Evolutionary conservation across 1,284 basidiomycete species (phyloP).

Genomic region (Ceratobasidium sp.): DNA sequence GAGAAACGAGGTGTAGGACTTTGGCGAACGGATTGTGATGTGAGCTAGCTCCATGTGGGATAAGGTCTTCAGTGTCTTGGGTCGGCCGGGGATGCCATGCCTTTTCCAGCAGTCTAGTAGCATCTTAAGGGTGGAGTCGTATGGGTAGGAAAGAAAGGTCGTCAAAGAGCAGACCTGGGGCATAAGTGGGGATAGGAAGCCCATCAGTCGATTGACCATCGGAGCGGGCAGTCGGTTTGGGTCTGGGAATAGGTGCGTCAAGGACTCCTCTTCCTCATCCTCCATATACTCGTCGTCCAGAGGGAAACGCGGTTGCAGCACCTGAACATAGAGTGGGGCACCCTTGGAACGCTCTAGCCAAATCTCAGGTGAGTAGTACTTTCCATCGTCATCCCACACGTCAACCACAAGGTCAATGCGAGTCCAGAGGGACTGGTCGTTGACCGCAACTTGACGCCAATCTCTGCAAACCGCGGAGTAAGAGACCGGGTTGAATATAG

Average conservation of each 20-base stretch:
- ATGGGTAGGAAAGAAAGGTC: not conserved
- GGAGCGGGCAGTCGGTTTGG: not conserved
- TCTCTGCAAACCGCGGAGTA: not conserved
- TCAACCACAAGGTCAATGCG: conserved; percentile 3
- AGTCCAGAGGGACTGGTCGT: not conserved
- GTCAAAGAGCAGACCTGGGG: not conserved
- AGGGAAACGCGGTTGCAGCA: not conserved
- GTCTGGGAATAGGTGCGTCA: too few species aligned
- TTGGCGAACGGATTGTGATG: not conserved
- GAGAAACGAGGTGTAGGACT: not conserved
- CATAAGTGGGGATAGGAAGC: not conserved
- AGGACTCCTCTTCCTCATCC: not conserved
- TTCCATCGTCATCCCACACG: not conserved
- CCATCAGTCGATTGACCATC: not conserved
- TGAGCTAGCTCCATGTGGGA: not conserved
- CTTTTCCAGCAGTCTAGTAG: not conserved
- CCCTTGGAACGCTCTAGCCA: not conserved
- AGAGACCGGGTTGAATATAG: not conserved
- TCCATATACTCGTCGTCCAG: not conserved
- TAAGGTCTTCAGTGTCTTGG: not conserved
- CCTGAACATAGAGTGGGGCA: not conserved
- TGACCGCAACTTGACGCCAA: not conserved
- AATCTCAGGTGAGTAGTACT: not conserved
- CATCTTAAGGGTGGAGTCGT: not conserved
- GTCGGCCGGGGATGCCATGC: not conserved